Evolutionary conservation across 805 yeast genomes (phyloP), one percentile per base, ranked within the genome.

Genomic region (Hanseniaspora singularis): DNA sequence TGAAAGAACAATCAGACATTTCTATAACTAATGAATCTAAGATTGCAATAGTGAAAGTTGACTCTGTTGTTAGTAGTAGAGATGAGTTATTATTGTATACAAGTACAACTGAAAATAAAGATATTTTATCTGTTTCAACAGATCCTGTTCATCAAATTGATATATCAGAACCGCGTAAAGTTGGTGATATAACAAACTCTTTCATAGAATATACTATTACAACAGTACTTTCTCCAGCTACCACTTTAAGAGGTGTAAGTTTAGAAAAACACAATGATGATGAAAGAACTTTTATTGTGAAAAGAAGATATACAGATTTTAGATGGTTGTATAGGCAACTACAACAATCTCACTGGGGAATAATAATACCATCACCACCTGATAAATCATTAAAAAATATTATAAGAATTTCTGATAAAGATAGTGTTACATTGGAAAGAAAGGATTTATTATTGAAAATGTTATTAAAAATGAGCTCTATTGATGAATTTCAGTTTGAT

Each of bases 311-410:
- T 62, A 76, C 79, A 45, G 98, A 92, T 62, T 89, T 92, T 63
- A 68, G 95, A 51, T 89, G 97, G 97, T 69, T 92, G 11, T 89
- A 87, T 61, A 85, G 84, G 53, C 95, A 88, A 55, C 67, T 92
- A 22, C 83, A 82, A 57, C 74, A 76, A 56, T 84, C 81, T 54
- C 87, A 92, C 58, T 94, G 95, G 30, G 98, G 98, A 0, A 70
- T 72, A 50, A 79, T 92, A 31, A 78, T 92, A 20, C 97, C 98
- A 1, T 95, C 97, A 1, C 96, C 97, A 3, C 88, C 96, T 0
- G 94, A 84, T 50, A 94, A 92, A 61, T 95, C 94, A 52, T 81
- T 82, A 7, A 80, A 88, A 47, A 96, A 97, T 4, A 72, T 96
- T 51, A 87, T 92, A 52, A 74, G 97, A 62, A 70, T 96, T 49